Base-by-base conservation (phyloP, 768 basidiomycete species). In the Rhodotorula sphaerocarpa region DNA sequence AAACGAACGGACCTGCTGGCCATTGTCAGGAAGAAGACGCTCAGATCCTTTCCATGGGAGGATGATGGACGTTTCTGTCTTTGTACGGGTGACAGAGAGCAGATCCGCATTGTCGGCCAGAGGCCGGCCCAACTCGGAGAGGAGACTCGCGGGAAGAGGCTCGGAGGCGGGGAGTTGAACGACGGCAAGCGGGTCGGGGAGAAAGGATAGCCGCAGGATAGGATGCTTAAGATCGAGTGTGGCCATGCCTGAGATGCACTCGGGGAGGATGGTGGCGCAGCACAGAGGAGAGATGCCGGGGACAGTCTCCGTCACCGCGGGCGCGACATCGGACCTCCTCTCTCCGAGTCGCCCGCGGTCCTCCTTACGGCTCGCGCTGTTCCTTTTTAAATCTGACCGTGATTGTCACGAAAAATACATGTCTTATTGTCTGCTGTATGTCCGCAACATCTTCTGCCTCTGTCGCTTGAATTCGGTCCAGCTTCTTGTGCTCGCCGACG, bases 51-150 rank as follows among this genome's bases (percentile, higher is more conserved):
- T 2, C 10, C 36, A 10, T 5, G 56, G 43, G 3, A 59, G 34
- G 54, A 66, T 61, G 50, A 70, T 43, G 14, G 61, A 63, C 27
- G 28, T 45, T 34, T 70, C 69, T 10, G 41, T 47, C 15, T 44
- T 34, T 14, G 65, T 63, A 21, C 55, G 31, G 0, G 69, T 64
- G 39, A 66, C 16, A 2, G 65, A 66, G 25, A 66, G 7, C 46
- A 70, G 36, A 67, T 14, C 23, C 28, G 2, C 50, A 20, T 4
- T 15, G 23, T 0, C 27, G 25, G 0, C 30, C n/a, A 1, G n/a
- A 15, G 9, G 7, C 27, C 1, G 45, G 36, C 36, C 10, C 36
- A 39, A 16, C 36, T 39, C 10, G 27, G 14, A 67, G 28, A 60
- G 16, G 7, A 63, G 34, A 1, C 4, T 5, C 0, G 28, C 1